phyloP scores from a whole-genome alignment of 2,329 filamentous ascomycete genomes.

The Neonectria coccinea region DNA sequence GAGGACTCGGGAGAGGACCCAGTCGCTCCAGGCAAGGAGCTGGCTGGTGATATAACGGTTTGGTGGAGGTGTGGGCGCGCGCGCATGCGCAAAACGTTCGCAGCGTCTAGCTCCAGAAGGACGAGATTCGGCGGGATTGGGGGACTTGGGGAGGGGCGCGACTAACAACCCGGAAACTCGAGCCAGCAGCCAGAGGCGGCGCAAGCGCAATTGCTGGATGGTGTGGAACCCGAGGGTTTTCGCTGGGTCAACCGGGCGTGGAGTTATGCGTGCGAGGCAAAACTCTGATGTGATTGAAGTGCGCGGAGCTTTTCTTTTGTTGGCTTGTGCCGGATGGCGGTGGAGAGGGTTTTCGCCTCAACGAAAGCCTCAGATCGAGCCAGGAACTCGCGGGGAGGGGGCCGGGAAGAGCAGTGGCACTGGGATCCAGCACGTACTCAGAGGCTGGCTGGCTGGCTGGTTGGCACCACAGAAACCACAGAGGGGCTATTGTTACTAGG shows the following conservation, averaged over 20 bases:
- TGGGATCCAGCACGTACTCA: background rate
- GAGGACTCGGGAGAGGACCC: slow-evolving; percentile 17
- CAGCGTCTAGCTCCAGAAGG: slow-evolving; percentile 42
- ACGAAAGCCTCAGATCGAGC: slow-evolving; percentile 16
- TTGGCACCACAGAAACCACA: slow-evolving; percentile 9
- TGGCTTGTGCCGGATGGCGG: slow-evolving; percentile 24
- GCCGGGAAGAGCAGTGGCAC: background rate
- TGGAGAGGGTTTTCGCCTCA: slow-evolving; percentile 21
- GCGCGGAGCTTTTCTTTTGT: slow-evolving; percentile 21
- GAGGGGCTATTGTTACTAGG: background rate
- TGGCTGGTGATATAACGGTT: slow-evolving; percentile 47
- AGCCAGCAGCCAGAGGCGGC: slow-evolving; percentile 38
- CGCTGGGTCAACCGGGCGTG: slow-evolving; percentile 42
- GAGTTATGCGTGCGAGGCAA: slow-evolving; percentile 38
- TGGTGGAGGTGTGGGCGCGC: slow-evolving; percentile 45
- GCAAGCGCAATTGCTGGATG: slow-evolving; percentile 34
- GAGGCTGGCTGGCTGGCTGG: background rate
- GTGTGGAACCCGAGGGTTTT: slow-evolving; percentile 45
- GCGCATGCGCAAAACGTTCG: slow-evolving; percentile 43
- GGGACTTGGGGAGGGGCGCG: slow-evolving; percentile 38
- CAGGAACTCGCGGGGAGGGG: slow-evolving; percentile 9
- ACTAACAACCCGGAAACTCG: slow-evolving; percentile 37
- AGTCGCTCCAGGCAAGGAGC: slow-evolving; percentile 41
- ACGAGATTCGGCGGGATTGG: slow-evolving; percentile 37
- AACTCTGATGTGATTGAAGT: slow-evolving; percentile 41